Conservation (phyloP, 768 basidiomycete species). For the Termitomyces sp. region DNA sequence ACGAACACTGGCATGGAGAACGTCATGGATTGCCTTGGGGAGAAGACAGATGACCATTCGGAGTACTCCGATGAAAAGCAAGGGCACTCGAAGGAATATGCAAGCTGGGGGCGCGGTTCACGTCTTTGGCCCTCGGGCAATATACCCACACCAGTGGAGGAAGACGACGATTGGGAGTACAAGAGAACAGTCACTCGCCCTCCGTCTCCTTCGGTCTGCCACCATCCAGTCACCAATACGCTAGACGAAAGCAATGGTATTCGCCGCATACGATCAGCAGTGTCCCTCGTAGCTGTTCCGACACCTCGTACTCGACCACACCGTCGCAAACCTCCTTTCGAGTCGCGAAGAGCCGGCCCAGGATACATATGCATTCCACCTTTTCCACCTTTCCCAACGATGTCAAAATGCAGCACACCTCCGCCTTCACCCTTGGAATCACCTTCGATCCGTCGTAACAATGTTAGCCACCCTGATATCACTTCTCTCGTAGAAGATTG, state of each 20-base stretch:
- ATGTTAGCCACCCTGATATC: conserved; percentile 55
- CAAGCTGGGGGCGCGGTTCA: conserved; percentile 19
- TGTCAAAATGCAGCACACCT: conserved; percentile 35
- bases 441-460: conserved; percentile 47
- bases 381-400: conserved; percentile 23
- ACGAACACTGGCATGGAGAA: conserved; percentile 39
- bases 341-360: conserved; percentile 14
- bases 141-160: conserved; percentile 19
- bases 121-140: conserved; percentile 24
- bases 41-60: conserved; percentile 9
- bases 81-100: conserved; percentile 12
- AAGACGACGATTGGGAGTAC: conserved; percentile 23
- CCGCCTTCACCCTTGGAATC: conserved; percentile 49
- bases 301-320: conserved; percentile 12
- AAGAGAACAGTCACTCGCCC: conserved; percentile 11
- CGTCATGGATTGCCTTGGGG: conserved; percentile 37
- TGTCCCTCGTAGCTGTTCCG: conserved; percentile 29
- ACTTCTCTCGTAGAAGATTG: conserved; percentile 59
- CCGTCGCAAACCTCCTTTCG: conserved; percentile 8
- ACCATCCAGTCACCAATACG: conserved; percentile 4
- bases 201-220: conserved; percentile 11
- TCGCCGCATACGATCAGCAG: conserved; percentile 34
- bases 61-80: conserved; percentile 16
- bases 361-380: conserved; percentile 23
- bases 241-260: conserved; percentile 20